Evolutionary conservation across 352 stramenopile species (phyloP), one percentile per base, ranked within the genome.

Genomic region (Phytophthora hibernalis): DNA sequence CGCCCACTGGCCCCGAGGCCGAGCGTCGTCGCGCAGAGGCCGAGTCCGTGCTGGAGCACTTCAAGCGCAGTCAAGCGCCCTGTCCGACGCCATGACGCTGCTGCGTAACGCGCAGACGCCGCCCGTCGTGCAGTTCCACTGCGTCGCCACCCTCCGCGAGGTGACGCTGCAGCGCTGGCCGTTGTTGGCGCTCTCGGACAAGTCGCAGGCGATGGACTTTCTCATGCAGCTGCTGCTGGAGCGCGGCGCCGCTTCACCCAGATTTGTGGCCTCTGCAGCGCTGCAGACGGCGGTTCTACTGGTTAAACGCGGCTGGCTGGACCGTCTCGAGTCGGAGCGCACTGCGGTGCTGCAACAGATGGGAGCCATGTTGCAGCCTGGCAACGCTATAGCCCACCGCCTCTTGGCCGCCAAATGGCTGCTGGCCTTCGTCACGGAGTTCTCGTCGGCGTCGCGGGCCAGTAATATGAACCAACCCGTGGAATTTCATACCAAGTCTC

Each of bases 371-470:
- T 65, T 93, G 66, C 54, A 72, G 26, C 40, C 53, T 5, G 48
- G 55, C 20, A 66, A 70, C 28, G 49, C 40, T 5, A 75, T 84
- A 44, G 67, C 69, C 9, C 80, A 83, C 21, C 82, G 84, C 1
- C 52, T 96, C 28, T 66, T 94, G 40, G 84, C 84, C 5, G 79
- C 84, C 48, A 96, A 93, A 61, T 93, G 87, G 84, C 72, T 96
- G 24, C 77, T 93, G 20, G 86, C 88, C 15, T 93, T 96, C 35
- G 84, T 95, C 51, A 92, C 85, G 47, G 88, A 96, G 70, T 93
- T 96, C 58, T 89, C 84, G 43, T 93, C 86, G 3, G 82, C 83
- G 10, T 96, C 88, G 1, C 75, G 83, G 43, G 79, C 88, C 21
- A 91, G 83, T 48, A 87, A 85, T 59, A 96, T 94, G 88, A 70